Conservation (phyloP, 495 filamentous ascomycete genomes). For the Darksidea phi region DNA sequence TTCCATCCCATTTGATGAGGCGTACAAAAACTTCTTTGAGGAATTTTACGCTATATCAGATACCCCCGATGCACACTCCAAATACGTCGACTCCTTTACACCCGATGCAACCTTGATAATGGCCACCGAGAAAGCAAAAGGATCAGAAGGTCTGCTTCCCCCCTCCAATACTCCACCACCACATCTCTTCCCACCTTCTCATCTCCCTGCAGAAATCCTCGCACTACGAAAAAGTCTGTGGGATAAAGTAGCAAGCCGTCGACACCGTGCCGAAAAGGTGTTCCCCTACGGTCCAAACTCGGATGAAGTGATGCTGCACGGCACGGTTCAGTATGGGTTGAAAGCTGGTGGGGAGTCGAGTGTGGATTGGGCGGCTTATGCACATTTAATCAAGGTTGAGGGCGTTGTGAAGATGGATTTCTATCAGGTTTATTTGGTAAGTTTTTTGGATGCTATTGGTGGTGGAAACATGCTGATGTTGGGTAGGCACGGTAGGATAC, state of each 20-base stretch:
- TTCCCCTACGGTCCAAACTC: conserved; percentile 52
- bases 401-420: conserved; percentile 56
- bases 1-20: conserved; percentile 31
- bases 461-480: neutral
- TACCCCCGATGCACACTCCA: conserved; percentile 55
- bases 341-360: conserved; percentile 50
- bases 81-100: conserved; percentile 57
- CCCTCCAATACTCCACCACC: too few relatives aligned
- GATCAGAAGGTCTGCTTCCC: conserved; percentile 48
- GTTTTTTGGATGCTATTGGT: conserved; percentile 30
- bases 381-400: conserved; percentile 51
- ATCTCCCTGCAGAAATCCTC: conserved; percentile 51
- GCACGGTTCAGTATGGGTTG: conserved; percentile 56
- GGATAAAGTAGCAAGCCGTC: conserved; percentile 54
- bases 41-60: conserved; percentile 61
- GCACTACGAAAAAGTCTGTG: conserved; percentile 56
- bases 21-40: conserved; percentile 51
- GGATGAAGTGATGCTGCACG: conserved; percentile 62
- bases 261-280: conserved; percentile 53
- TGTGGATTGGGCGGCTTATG: conserved; percentile 58
- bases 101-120: conserved; percentile 57
- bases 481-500: too few relatives aligned
- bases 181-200: too few relatives aligned
- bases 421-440: conserved; percentile 67
- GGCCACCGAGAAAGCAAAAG: conserved; percentile 53